A percentile compares a stretch with the other conserved stretches of the same genome.
phyloP scores from a whole-genome alignment of 2,329 filamentous ascomycete species.

The Botrytis medusae region DNA sequence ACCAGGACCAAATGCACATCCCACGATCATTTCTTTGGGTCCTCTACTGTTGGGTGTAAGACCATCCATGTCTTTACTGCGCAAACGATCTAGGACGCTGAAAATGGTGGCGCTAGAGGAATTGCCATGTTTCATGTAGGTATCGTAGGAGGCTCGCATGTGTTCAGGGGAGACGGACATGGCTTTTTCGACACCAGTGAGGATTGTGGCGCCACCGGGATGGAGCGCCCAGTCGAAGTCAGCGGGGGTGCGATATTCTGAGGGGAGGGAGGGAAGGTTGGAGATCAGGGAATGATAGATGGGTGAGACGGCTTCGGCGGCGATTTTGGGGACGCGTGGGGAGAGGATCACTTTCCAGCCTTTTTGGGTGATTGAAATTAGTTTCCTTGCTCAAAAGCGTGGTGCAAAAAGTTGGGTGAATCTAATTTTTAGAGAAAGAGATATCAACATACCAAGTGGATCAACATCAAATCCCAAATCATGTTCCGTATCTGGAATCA shows the following conservation, averaged over 20 bases:
- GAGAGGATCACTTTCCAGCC: conserved; percentile 68
- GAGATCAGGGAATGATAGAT: conserved; percentile 56
- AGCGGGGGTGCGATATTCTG: conserved; percentile 46
- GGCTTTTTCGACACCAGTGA: conserved; percentile 60
- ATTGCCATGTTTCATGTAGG: conserved; percentile 68
- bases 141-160: conserved; percentile 68
- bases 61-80: conserved; percentile 59
- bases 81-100: conserved; percentile 62
- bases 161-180: conserved; percentile 61
- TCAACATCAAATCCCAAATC: conserved; percentile 67
- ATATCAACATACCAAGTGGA: conserved; percentile 50
- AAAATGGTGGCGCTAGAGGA: conserved; percentile 69
- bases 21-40: conserved; percentile 59
- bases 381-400: background rate
- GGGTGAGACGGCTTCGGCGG: conserved; percentile 51
- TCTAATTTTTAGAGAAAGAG: background rate
- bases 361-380: conserved; percentile 22
- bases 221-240: conserved; percentile 75
- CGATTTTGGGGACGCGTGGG: conserved; percentile 58
- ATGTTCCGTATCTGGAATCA: conserved; percentile 59
- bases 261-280: conserved; percentile 48
- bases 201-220: conserved; percentile 65
- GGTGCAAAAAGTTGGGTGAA: background rate
- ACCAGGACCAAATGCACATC: conserved; percentile 69
- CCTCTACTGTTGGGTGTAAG: conserved; percentile 50